A percentile compares a stretch with the other conserved stretches of the same genome.
phyloP scores from a whole-genome alignment of 768 basidiomycete genomes.

The Suillus sp. region DNA sequence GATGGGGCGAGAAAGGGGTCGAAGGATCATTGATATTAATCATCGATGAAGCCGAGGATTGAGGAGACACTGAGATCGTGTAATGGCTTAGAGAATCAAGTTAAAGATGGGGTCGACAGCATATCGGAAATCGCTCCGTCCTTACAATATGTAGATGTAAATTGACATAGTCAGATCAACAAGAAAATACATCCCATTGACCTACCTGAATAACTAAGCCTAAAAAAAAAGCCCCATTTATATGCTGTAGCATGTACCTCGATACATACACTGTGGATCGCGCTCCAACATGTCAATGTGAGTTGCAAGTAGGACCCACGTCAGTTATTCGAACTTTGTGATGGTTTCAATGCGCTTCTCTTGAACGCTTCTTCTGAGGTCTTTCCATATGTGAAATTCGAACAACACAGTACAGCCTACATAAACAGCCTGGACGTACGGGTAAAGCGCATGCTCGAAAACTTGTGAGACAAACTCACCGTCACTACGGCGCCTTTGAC shows the following conservation, averaged over 20 bases:
- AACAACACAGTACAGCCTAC: constrained; percentile 46
- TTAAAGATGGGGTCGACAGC: too few relatives aligned
- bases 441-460: neutral
- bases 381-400: constrained; percentile 57
- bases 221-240: neutral
- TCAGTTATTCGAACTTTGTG: constrained; percentile 64
- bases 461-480: constrained; percentile 17
- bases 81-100: too few relatives aligned
- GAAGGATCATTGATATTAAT: too few relatives aligned
- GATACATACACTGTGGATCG: neutral
- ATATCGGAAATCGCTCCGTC: too few relatives aligned
- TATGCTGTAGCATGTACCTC: neutral
- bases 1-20: too few relatives aligned
- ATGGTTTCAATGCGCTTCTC: constrained; percentile 74
- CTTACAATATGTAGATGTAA: too few relatives aligned
- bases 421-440: constrained; percentile 49
- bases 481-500: constrained; percentile 22
- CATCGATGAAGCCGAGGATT: too few relatives aligned
- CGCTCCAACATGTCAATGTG: neutral
- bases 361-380: constrained; percentile 62
- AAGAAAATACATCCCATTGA: neutral
- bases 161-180: neutral
- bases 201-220: neutral
- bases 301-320: neutral
- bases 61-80: too few relatives aligned